These are phyloP conservation scores for Annulohypoxylon maeteangense DNA, from an alignment of 495 filamentous ascomycete species.

Conservation along the genomic window DNA sequence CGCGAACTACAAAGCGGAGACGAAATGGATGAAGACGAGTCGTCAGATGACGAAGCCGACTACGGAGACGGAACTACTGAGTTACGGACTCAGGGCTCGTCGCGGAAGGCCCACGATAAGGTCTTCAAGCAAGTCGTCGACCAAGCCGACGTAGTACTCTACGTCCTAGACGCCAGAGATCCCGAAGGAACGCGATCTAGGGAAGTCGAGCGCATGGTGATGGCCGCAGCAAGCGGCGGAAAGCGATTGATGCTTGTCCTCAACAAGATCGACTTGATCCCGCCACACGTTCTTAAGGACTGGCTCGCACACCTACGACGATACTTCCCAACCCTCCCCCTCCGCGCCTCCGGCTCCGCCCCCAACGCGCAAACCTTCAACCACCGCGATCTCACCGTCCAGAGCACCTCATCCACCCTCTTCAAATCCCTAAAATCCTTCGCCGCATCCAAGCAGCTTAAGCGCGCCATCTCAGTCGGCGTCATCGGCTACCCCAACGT, in stretches of 20 bases:
- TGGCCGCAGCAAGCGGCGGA: conserved; percentile 81
- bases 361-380: conserved; percentile 91
- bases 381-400: conserved; percentile 87
- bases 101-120: conserved; percentile 90
- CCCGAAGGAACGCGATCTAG: conserved; percentile 90
- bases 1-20: conserved; percentile 66
- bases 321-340: conserved; percentile 91
- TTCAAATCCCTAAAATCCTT: conserved; percentile 92
- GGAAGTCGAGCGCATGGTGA: conserved; percentile 88
- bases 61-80: conserved; percentile 63
- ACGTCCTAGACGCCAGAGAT: conserved; percentile 93
- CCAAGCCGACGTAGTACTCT: conserved; percentile 88
- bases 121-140: conserved; percentile 95
- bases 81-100: conserved; percentile 54
- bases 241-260: conserved; percentile 93
- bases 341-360: conserved; percentile 85
- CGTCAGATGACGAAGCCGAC: conserved; percentile 64
- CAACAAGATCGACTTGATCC: conserved; percentile 97
- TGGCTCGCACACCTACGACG: conserved; percentile 89
- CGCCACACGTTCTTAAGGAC: conserved; percentile 77
- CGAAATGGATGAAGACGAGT: conserved; percentile 70
- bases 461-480: conserved; percentile 89
- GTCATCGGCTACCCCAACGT: conserved; percentile 98
- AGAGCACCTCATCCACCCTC: conserved; percentile 86
- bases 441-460: conserved; percentile 83